phyloP scores from a whole-genome alignment of 2,329 filamentous ascomycete species.

The Talaromyces piceae region DNA sequence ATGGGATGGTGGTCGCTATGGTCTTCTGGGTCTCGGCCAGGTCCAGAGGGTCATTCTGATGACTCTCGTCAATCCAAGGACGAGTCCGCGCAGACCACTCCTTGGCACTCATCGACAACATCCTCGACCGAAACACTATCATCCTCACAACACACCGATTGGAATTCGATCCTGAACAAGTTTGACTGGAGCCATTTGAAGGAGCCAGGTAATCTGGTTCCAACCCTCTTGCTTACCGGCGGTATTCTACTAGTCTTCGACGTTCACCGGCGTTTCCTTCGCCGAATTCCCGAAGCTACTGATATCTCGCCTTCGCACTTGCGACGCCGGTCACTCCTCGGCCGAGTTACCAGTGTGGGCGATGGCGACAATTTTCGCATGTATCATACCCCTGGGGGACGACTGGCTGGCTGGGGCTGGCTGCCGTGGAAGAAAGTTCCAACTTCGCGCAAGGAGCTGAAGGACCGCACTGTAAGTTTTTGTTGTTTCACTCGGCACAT shows the following conservation, averaged over 20 bases:
- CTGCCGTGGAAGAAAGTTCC: slow-evolving; percentile 65
- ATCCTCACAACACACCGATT: slow-evolving; percentile 25
- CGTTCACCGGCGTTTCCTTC: slow-evolving; percentile 53
- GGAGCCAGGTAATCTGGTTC: slow-evolving; percentile 29
- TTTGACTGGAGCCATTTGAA: slow-evolving; percentile 32
- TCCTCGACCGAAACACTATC: slow-evolving; percentile 13
- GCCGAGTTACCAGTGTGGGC: slow-evolving; percentile 84
- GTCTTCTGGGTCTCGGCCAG: slow-evolving; percentile 29
- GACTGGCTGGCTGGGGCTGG: slow-evolving; percentile 87
- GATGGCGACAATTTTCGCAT: slow-evolving; percentile 95
- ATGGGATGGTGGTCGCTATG: slow-evolving; percentile 41
- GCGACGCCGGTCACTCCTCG: slow-evolving; percentile 68
- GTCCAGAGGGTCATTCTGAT: slow-evolving; percentile 9
- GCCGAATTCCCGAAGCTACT: slow-evolving; percentile 70
- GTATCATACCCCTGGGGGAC: slow-evolving; percentile 90
- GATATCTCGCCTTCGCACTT: slow-evolving; percentile 71
- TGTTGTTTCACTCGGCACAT: not conserved
- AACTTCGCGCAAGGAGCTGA: slow-evolving; percentile 58
- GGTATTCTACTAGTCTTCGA: slow-evolving; percentile 29
- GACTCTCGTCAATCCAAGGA: slow-evolving; percentile 16
- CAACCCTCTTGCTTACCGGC: slow-evolving; percentile 32
- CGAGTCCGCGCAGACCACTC: slow-evolving; percentile 11
- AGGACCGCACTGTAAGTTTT: slow-evolving; percentile 63
- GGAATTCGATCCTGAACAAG: slow-evolving; percentile 38
- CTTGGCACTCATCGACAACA: slow-evolving; percentile 6